Conservation (phyloP, 2,329 filamentous ascomycete genomes). For the Nannizziopsis barbatae region DNA sequence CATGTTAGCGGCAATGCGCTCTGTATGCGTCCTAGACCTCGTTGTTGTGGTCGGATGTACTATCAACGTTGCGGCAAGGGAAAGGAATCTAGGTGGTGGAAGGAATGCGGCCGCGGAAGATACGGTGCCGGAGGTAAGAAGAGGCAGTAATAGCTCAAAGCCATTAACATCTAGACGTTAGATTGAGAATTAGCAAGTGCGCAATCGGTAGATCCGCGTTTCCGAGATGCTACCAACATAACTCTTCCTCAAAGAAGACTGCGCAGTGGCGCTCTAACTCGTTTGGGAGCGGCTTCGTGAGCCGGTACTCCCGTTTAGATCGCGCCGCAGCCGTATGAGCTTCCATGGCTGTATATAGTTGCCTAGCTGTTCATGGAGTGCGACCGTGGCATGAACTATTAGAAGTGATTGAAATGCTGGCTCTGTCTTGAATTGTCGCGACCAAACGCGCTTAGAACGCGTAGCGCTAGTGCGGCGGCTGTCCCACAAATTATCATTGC, state of each 20-base stretch:
- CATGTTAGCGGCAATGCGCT: slow-evolving; percentile 51
- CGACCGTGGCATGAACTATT: background rate
- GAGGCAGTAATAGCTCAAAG: slow-evolving; percentile 50
- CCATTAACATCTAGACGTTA: slow-evolving; percentile 33
- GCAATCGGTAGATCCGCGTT: background rate
- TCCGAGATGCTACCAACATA: slow-evolving; percentile 42
- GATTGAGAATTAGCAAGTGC: slow-evolving; percentile 16
- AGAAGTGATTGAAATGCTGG: background rate
- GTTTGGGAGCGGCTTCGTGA: slow-evolving; percentile 47
- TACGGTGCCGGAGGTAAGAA: slow-evolving; percentile 25
- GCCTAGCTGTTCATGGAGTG: too few relatives aligned
- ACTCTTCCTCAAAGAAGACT: slow-evolving; percentile 64
- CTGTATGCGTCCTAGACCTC: slow-evolving; percentile 51
- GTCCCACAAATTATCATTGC: too few relatives aligned
- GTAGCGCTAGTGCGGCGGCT: background rate
- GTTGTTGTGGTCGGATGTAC: slow-evolving; percentile 72
- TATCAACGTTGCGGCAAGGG: slow-evolving; percentile 67
- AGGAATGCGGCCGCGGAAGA: slow-evolving; percentile 45
- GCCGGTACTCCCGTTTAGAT: slow-evolving; percentile 36
- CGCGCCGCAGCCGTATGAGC: background rate
- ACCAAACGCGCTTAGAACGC: background rate
- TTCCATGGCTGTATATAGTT: background rate
- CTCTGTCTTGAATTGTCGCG: too few relatives aligned
- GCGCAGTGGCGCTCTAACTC: slow-evolving; percentile 56
- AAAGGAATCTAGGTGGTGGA: slow-evolving; percentile 61